A percentile compares a stretch with the other conserved stretches of the same genome.
phyloP scores from a whole-genome alignment of 208 protist species.

The Phytomonas serpens region DNA sequence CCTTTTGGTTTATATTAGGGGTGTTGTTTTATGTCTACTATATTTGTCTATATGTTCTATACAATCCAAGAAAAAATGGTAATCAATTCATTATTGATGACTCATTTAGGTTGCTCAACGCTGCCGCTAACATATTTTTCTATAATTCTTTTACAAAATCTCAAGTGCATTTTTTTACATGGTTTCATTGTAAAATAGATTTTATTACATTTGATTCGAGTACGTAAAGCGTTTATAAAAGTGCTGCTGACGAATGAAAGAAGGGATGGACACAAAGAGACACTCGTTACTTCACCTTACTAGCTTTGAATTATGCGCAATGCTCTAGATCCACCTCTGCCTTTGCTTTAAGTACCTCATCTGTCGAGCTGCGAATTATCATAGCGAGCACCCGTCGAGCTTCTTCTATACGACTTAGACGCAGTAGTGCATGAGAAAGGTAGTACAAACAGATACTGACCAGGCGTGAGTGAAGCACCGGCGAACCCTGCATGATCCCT shows the following conservation, averaged over 20 bases:
- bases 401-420: constrained; percentile 31
- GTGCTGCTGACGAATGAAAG: not conserved
- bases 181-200: not conserved
- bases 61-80: too few species aligned
- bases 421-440: constrained; percentile 52
- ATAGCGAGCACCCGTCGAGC: constrained; percentile 35
- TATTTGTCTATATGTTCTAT: too few species aligned
- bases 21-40: too few species aligned
- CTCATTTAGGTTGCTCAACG: too few species aligned
- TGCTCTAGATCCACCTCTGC: constrained; percentile 60
- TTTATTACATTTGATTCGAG: constrained; percentile 2
- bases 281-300: not conserved
- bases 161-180: constrained; percentile 2
- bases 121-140: not conserved
- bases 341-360: constrained; percentile 57
- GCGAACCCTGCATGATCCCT: not conserved
- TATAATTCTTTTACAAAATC: not conserved
- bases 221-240: constrained; percentile 5
- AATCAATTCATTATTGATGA: too few species aligned
- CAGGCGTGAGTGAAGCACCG: too few species aligned
- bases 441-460: constrained; percentile 25
- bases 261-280: not conserved
- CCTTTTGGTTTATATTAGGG: too few species aligned
- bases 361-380: constrained; percentile 23
- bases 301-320: not conserved